Conservation (phyloP, 257 asterid species). For the Vinca minor region DNA sequence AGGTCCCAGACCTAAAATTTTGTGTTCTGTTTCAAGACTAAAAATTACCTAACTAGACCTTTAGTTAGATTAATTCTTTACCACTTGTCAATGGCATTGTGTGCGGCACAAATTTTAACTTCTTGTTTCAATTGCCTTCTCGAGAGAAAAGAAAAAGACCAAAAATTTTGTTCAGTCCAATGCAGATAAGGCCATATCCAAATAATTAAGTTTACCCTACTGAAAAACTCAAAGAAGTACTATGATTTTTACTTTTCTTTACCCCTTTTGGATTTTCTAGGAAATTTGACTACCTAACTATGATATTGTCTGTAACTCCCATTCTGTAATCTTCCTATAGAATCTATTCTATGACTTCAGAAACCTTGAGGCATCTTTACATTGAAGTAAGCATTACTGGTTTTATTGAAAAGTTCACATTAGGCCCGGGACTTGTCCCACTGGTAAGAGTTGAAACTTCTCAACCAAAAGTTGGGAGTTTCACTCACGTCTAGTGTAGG, state of each 20-base stretch:
- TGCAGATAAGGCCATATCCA: not conserved
- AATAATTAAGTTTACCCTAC: not conserved
- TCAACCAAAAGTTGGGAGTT: no score
- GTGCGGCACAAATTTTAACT: not conserved
- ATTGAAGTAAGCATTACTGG: no score
- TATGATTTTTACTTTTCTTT: not conserved
- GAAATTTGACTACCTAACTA: slow-evolving; percentile 7
- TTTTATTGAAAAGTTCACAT: no score
- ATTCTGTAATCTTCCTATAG: not conserved
- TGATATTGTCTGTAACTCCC: not conserved
- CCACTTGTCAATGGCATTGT: not conserved
- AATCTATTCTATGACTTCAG: not conserved
- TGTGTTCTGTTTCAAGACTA: no score
- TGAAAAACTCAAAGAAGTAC: not conserved
- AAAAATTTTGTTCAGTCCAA: not conserved
- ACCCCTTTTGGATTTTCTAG: not conserved
- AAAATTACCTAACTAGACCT: no score
- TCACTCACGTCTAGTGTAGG: no score
- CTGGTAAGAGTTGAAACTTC: no score
- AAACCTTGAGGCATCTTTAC: not conserved
- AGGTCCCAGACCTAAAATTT: no score
- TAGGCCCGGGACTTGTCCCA: no score
- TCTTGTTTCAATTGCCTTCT: not conserved
- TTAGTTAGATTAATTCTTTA: not conserved
- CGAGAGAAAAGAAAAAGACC: not conserved